Conservation (phyloP, 331 rosid species). For the Saraca asoca region DNA sequence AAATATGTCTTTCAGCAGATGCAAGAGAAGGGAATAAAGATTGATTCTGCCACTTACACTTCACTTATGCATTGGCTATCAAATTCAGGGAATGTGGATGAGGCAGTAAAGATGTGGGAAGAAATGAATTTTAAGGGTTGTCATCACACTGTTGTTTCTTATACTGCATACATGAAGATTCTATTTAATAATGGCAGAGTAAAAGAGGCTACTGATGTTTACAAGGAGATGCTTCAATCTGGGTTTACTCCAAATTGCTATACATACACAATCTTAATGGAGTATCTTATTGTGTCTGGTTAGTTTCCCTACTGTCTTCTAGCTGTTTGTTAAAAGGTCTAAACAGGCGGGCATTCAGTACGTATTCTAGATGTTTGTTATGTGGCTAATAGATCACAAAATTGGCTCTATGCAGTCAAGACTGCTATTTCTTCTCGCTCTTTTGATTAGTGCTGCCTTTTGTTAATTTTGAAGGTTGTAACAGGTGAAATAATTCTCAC, state of each 20-base stretch:
- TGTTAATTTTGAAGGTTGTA: conserved; percentile 21
- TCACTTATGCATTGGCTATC: conserved; percentile 87
- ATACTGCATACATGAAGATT: conserved; percentile 79
- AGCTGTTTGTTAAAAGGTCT: conserved; percentile 47
- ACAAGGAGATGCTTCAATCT: conserved; percentile 67
- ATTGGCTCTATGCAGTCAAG: conserved; percentile 8
- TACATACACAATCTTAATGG: conserved; percentile 83
- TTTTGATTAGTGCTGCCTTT: neutral
- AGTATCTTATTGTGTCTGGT: conserved; percentile 69
- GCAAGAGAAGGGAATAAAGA: conserved; percentile 62
- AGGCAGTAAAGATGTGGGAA: conserved; percentile 68
- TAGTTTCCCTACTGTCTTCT: conserved; percentile 33
- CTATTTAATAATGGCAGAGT: conserved; percentile 48
- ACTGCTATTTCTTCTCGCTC: conserved; percentile 2
- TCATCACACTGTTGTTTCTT: conserved; percentile 71
- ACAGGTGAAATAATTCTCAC: conserved; percentile 14
- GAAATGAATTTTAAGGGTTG: conserved; percentile 69
- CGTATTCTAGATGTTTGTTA: neutral
- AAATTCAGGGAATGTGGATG: conserved; percentile 56
- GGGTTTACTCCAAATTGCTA: conserved; percentile 66
- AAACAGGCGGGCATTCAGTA: neutral
- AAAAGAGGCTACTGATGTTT: conserved; percentile 59
- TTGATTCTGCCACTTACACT: conserved; percentile 77
- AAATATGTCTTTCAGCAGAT: conserved; percentile 63
- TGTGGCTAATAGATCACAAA: neutral